Base-by-base conservation (phyloP, 352 stramenopile genomes). In the Globisporangium ultimum region DNA sequence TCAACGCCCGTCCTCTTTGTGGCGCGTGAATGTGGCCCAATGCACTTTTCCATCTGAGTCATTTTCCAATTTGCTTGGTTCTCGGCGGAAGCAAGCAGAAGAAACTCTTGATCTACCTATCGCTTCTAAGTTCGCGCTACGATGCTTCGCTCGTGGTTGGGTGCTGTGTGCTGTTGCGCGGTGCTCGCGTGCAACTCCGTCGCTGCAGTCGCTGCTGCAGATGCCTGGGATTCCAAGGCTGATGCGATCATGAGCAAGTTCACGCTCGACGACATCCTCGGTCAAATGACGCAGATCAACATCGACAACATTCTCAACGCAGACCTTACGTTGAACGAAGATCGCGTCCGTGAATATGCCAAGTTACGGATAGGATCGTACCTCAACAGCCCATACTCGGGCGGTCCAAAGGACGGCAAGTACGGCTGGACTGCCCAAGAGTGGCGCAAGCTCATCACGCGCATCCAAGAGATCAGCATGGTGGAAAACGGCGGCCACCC, bases 231-330 rank as follows among this genome's bases (percentile, higher is more conserved):
- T 36, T 56, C 68, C 13, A 59, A 73, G 45, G 76, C 71, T 2
- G 59, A 85, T 45, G 65, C 67, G 28, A 89, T 92, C 53, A 66
- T 90, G 34, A 64, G 70, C 55, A 60, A 63, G 55, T 76, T 86
- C 68, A 73, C 60, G 41, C 63, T 85, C n/a, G 76, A 89, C 24
- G 76, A 83, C 15, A 79, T 88, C 46, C 68, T 93, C 40, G 82
- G 80, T 2, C 87, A 96, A 65, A 92, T 96, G 84, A 80, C 78
- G 20, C 87, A 96, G 66, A 78, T 96, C 63, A 87, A 92, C 62
- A 83, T 96, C 45, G 71, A 70, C 36, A 50, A 71, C 28, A 61
- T 95, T 22, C 54, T 93, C 18, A 69, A 67, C 21, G 53, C 63
- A 28, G 67, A 89, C 48, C 41, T 63, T 17, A 68, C 66, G 48